Evolutionary conservation across 129 eudicot species (phyloP).

Genomic region (Silybum marianum): DNA sequence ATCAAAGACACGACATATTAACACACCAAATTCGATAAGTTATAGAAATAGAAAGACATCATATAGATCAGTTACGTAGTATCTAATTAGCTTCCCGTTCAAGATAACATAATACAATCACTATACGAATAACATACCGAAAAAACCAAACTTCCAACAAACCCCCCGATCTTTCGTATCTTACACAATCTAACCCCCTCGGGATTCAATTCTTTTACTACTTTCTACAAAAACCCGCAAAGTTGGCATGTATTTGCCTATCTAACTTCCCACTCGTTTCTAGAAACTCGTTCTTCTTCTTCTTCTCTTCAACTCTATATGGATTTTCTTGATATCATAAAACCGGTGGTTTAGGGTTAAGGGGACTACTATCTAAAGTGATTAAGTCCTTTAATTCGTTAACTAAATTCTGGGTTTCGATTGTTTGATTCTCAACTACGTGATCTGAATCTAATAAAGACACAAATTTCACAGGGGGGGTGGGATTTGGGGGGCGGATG

Average conservation of each 20-base stretch:
- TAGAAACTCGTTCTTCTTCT: conserved; percentile 1
- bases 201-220: conserved; percentile 15
- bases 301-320: conserved; percentile 21
- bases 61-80: conserved; percentile 2
- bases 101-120: not conserved
- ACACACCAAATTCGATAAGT: not conserved
- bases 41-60: not conserved
- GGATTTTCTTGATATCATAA: conserved; percentile 32
- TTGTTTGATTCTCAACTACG: conserved; percentile 12
- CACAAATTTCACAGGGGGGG: conserved; percentile 32
- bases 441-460: conserved; percentile 66
- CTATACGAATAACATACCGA: not conserved
- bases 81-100: not conserved
- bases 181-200: conserved; percentile 25
- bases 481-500: conserved; percentile 24
- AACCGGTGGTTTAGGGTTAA: conserved; percentile 4
- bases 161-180: conserved; percentile 22
- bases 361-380: conserved; percentile 42
- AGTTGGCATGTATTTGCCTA: conserved; percentile 47
- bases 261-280: conserved; percentile 38
- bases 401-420: conserved; percentile 35
- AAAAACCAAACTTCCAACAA: not conserved
- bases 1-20: not conserved
- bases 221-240: conserved; percentile 49
- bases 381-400: conserved; percentile 55